These are phyloP conservation scores for Pterulicium gracile DNA, from an alignment of 1,284 basidiomycete genomes.

Conservation along the genomic window DNA sequence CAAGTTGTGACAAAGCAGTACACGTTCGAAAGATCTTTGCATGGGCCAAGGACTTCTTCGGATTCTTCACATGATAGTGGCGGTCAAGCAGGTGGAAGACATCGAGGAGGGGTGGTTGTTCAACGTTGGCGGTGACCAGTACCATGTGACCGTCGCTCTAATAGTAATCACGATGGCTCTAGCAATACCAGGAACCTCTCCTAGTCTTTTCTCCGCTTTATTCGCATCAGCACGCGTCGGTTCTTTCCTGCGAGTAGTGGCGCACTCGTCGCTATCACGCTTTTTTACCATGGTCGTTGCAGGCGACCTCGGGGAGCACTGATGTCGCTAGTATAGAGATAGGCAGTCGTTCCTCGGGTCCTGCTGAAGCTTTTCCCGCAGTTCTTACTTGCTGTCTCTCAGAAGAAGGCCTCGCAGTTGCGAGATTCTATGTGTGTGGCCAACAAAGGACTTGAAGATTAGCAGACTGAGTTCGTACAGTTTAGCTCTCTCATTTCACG, in stretches of 20 bases:
- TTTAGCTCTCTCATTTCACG: slow-evolving; percentile 9
- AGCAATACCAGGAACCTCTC: background rate
- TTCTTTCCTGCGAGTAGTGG: background rate
- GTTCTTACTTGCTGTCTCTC: slow-evolving; percentile 89
- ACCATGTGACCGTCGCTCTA: no score
- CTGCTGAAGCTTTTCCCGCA: slow-evolving; percentile 80
- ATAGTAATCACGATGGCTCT: background rate
- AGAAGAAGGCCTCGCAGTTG: slow-evolving; percentile 90
- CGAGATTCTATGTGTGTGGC: slow-evolving; percentile 91
- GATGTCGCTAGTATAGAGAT: background rate
- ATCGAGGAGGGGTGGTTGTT: no score
- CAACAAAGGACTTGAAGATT: slow-evolving; percentile 93
- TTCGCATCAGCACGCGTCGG: no score
- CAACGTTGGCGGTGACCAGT: no score
- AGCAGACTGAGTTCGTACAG: slow-evolving; percentile 59
- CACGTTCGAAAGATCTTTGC: no score
- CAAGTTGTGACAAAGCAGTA: no score
- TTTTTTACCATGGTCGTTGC: background rate
- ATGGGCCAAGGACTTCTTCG: no score
- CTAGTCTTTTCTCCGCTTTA: background rate
- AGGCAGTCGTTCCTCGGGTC: slow-evolving; percentile 32
- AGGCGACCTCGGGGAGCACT: no score
- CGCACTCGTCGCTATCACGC: background rate
- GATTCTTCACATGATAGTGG: no score
- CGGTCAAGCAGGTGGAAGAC: no score